These are phyloP conservation scores for Chalaropsis thielavioides DNA, from an alignment of 2,329 filamentous ascomycete species.

Conservation along the genomic window DNA sequence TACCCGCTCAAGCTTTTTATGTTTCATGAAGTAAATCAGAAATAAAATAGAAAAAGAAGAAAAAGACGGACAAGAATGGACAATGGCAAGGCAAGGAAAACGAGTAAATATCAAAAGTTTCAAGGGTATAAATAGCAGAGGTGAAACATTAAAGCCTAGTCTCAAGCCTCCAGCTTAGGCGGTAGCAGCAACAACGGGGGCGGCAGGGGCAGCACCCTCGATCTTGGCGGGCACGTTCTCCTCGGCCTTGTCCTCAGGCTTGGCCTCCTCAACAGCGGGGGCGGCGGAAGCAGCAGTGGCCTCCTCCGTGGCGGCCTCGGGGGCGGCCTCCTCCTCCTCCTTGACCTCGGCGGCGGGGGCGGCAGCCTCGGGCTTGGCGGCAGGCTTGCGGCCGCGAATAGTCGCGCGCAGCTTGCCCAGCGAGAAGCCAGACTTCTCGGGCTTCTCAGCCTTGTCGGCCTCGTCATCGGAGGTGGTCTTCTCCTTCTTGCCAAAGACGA, in stretches of 20 bases:
- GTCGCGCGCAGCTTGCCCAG: conserved; percentile 39
- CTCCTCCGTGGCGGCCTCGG: conserved; percentile 17
- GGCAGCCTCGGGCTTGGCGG: conserved; percentile 26
- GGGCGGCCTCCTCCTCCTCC: conserved; percentile 20
- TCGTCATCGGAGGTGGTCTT: conserved; percentile 42
- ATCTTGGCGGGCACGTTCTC: conserved; percentile 30
- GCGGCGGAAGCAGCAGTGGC: conserved; percentile 26
- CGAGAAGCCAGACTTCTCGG: conserved; percentile 42
- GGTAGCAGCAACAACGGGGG: conserved; percentile 34
- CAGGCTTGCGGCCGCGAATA: conserved; percentile 32
- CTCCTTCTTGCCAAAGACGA: conserved; percentile 71
- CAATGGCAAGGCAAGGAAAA: neutral
- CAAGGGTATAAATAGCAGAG: conserved; percentile 15
- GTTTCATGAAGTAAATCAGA: conserved; percentile 5
- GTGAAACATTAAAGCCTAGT: conserved; percentile 2
- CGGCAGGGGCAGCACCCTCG: conserved; percentile 29
- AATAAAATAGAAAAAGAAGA: conserved; percentile 9
- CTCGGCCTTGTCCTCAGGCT: conserved; percentile 22
- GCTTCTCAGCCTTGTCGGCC: conserved; percentile 40
- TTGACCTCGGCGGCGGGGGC: conserved; percentile 20
- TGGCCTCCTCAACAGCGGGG: conserved; percentile 25
- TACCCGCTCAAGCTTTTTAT: neutral
- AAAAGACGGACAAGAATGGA: neutral
- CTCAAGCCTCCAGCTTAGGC: conserved; percentile 16
- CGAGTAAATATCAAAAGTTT: conserved; percentile 17